Evolutionary conservation across 495 filamentous ascomycete species (phyloP).

Genomic region (Pyronema omphalodes): DNA sequence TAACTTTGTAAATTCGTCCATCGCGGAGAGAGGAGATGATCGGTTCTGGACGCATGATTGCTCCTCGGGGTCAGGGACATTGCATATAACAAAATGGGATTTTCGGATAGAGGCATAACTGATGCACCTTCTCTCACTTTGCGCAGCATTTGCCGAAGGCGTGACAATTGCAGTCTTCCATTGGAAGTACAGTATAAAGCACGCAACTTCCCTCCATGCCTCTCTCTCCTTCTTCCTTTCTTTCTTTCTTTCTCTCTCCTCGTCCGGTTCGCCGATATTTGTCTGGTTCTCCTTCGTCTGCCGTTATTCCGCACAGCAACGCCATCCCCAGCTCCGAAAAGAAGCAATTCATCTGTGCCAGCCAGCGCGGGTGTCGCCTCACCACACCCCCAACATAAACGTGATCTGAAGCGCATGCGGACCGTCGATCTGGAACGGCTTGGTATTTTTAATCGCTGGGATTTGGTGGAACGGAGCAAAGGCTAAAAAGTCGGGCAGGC

Average conservation of each 20-base stretch:
- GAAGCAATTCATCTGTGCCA: too few relatives aligned
- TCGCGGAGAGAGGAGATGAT: neutral
- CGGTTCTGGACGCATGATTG: neutral
- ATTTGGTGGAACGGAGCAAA: neutral
- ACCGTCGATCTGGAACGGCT: constrained; percentile 3
- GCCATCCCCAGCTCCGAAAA: too few relatives aligned
- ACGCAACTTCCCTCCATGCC: neutral
- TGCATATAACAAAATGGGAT: constrained; percentile 1
- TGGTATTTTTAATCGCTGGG: neutral
- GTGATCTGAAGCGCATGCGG: constrained; percentile 2
- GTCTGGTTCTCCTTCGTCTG: too few relatives aligned
- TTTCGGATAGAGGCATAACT: constrained; percentile 1
- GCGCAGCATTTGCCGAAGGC: neutral
- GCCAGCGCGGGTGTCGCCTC: neutral
- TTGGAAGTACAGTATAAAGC: neutral
- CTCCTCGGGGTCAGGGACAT: neutral
- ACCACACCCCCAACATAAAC: constrained; percentile 1
- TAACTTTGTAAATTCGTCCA: neutral
- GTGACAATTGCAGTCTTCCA: neutral
- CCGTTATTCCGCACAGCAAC: too few relatives aligned
- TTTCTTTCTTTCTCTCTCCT: too few relatives aligned
- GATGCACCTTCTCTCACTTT: neutral
- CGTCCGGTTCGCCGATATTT: too few relatives aligned
- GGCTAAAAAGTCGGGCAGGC: too few relatives aligned
- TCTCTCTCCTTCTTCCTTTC: too few relatives aligned